Evolutionary conservation across 2,329 filamentous ascomycete genomes (phyloP).

Genomic region (Botrytis porri): DNA sequence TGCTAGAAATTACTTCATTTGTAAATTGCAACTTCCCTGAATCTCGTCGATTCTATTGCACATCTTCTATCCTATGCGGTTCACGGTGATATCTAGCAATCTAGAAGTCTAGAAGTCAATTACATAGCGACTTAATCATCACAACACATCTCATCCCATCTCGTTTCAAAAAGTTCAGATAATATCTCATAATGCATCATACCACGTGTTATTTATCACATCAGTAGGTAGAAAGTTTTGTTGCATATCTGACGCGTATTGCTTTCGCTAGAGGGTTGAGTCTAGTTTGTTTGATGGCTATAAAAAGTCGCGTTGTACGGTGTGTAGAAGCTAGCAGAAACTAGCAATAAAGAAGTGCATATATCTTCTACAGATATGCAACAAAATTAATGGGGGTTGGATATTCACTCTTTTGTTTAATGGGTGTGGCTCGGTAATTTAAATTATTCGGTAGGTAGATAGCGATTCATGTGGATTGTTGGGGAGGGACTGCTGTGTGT

Average conservation of each 20-base stretch:
- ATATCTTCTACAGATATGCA: background rate
- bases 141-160: background rate
- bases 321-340: background rate
- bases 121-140: no score
- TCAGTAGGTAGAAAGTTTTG: background rate
- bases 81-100: no score
- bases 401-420: background rate
- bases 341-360: background rate
- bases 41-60: background rate
- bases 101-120: background rate
- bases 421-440: background rate
- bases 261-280: background rate
- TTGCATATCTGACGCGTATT: background rate
- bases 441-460: background rate
- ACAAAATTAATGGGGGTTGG: background rate
- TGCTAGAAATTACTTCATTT: background rate
- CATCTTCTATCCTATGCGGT: background rate
- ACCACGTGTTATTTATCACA: background rate
- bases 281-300: no score
- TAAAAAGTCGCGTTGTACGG: no score
- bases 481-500: no score
- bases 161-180: background rate
- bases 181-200: background rate
- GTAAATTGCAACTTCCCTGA: background rate
- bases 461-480: no score